Base-by-base conservation (phyloP, 1,139 yeast species). In the Petasospora rhodanensis region DNA sequence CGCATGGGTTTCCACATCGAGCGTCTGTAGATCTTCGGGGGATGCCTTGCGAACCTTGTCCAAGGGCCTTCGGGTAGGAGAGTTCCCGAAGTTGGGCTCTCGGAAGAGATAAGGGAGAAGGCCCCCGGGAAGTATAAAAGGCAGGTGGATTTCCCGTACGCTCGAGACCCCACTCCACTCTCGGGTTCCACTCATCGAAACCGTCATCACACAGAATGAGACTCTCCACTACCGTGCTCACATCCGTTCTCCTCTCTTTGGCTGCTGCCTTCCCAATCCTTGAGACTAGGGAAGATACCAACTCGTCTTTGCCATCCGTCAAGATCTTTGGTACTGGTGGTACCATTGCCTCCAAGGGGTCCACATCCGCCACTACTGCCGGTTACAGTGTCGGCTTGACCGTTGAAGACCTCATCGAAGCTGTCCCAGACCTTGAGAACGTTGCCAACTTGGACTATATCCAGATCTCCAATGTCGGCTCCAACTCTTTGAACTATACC, bases 281-380 rank as follows among this genome's bases (percentile, higher is more conserved):
- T 6, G 26, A 26, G n/a, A n/a, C n/a, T 13, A 22, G 20, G 4
- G 24, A 31, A 14, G 35, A 24, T 5, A 22, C 29, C 14, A 42
- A 45, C 28, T 15, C 45, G 1, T 32, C 49, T 16, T 33, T 47
- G 12, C 51, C 51, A 36, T 31, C 29, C 6, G 39, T 73, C 31
- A 73, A 72, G 43, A 70, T 73, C 20, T 58, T 73, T 30, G 79
- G 77, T 3, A 73, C 79, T 6, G 79, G 79, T 7, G 79, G 79
- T n/a, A 73, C 79, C 5, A 73, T 73, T 43, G 79, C 79, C 2
- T 70, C 77, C 3, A 70, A 70, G 45, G 78, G 77, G 1, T 46
- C 60, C 1, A 48, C 64, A 10, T 57, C 70, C 1, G 65, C 69
- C 32, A 74, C 70, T 33, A 72, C 79, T 5, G 76, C 79, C 1